Conservation (phyloP, 495 filamentous ascomycete species). For the Stereocaulon alpinum region DNA sequence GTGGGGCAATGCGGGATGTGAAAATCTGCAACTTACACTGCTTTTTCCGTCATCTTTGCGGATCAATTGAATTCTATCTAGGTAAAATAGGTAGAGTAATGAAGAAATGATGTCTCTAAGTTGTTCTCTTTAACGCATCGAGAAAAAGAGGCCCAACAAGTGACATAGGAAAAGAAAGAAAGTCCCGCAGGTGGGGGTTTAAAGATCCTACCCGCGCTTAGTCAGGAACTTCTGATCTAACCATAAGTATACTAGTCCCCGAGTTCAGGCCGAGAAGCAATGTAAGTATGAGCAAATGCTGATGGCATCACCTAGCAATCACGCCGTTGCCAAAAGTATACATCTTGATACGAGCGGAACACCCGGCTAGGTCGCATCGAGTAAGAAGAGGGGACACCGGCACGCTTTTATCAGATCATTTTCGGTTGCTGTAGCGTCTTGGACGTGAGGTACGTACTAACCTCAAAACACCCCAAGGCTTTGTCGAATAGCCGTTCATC, state of each 20-base stretch:
- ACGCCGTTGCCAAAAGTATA: not conserved
- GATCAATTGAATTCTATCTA: not conserved
- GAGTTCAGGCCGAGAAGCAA: too few relatives aligned
- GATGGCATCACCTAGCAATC: not conserved
- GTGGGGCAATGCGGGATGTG: constrained; percentile 15
- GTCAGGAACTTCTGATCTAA: not conserved
- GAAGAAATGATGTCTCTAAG: constrained; percentile 1
- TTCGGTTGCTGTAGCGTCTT: constrained; percentile 30
- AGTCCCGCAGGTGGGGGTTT: not conserved
- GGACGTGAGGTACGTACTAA: constrained; percentile 51
- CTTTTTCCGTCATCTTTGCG: constrained; percentile 40
- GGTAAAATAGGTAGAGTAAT: constrained; percentile 1
- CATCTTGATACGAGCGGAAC: constrained; percentile 31
- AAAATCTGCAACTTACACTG: constrained; percentile 43
- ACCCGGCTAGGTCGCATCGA: constrained; percentile 22
- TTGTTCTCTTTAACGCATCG: constrained; percentile 22
- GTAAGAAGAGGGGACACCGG: not conserved
- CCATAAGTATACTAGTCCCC: too few relatives aligned
- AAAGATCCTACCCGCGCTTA: not conserved
- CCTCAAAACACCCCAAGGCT: constrained; percentile 28
- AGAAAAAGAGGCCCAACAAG: constrained; percentile 28
- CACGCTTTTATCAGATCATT: not conserved
- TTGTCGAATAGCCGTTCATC: constrained; percentile 62
- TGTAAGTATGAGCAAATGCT: not conserved
- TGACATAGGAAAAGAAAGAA: constrained; percentile 21